Evolutionary conservation across 2,329 filamentous ascomycete genomes (phyloP).

Genomic region (Fusarium nisikadoi): DNA sequence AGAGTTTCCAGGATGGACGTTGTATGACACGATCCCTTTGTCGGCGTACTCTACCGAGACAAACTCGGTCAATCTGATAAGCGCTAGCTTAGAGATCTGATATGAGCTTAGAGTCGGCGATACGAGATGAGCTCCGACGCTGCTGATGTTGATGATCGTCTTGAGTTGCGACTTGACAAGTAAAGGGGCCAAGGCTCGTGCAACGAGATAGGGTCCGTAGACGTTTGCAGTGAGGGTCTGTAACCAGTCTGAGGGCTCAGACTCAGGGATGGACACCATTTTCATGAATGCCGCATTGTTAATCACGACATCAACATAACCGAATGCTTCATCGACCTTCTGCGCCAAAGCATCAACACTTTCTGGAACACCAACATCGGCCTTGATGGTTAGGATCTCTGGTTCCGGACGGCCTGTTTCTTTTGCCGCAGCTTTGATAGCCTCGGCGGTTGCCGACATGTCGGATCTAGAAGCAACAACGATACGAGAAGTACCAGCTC

Average conservation of each 20-base stretch:
- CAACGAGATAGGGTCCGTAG: constrained; percentile 10
- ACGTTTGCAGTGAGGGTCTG: constrained; percentile 2
- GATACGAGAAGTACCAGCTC: not conserved
- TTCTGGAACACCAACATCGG: constrained; percentile 3
- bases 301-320: constrained; percentile 6
- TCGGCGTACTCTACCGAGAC: constrained; percentile 17
- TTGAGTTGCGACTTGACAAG: not conserved
- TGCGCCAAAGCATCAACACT: constrained; percentile 6
- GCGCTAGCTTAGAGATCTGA: constrained; percentile 28
- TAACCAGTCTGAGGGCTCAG: constrained; percentile 11
- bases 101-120: constrained; percentile 23
- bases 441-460: not conserved
- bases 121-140: constrained; percentile 18
- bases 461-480: constrained; percentile 5
- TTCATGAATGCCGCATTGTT: constrained; percentile 26
- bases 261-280: not conserved
- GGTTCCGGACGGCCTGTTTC: not conserved
- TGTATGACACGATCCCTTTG: not conserved
- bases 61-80: constrained; percentile 30
- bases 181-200: not conserved
- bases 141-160: constrained; percentile 12
- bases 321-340: not conserved
- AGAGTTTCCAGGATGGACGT: constrained; percentile 25
- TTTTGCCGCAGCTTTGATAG: not conserved
- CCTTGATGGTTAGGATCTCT: not conserved